Percentiles rank a stretch among this genome's conserved stretches.
Conservation (phyloP, 495 filamentous ascomycete genomes). For the Daldinia caldariorum region DNA sequence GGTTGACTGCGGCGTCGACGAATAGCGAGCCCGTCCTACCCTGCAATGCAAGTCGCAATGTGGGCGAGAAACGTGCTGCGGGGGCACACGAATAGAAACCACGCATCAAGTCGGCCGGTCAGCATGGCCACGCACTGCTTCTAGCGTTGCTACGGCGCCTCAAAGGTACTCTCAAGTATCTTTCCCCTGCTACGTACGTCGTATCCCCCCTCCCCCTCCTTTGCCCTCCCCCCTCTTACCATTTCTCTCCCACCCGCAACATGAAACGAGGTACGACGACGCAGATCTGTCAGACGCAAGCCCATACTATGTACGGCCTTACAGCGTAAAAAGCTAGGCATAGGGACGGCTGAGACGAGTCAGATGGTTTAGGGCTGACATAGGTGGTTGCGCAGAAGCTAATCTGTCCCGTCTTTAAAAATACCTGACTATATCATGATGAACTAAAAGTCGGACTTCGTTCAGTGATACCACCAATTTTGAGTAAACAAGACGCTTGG, state of each 20-base stretch:
- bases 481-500: constrained; percentile 15
- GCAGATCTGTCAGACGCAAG: constrained; percentile 44
- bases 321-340: constrained; percentile 35
- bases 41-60: constrained; percentile 42
- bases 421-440: neutral
- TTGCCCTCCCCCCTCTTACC: no score
- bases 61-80: constrained; percentile 39
- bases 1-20: constrained; percentile 36
- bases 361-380: constrained; percentile 44
- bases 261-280: constrained; percentile 33
- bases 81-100: constrained; percentile 43
- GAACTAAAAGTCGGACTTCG: constrained; percentile 3
- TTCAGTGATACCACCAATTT: constrained; percentile 14
- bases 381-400: neutral
- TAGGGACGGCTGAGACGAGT: constrained; percentile 33
- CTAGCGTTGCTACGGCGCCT: constrained; percentile 14
- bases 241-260: constrained; percentile 24
- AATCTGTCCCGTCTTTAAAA: constrained; percentile 2
- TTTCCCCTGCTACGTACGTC: neutral
- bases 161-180: constrained; percentile 29
- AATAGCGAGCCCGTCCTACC: constrained; percentile 27
- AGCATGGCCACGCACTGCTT: constrained; percentile 36
- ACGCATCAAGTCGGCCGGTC: constrained; percentile 30
- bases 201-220: constrained; percentile 13
- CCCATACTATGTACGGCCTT: constrained; percentile 34